Base-by-base conservation (phyloP, 2,329 filamentous ascomycete species). In the Malbranchea zuffiana region DNA sequence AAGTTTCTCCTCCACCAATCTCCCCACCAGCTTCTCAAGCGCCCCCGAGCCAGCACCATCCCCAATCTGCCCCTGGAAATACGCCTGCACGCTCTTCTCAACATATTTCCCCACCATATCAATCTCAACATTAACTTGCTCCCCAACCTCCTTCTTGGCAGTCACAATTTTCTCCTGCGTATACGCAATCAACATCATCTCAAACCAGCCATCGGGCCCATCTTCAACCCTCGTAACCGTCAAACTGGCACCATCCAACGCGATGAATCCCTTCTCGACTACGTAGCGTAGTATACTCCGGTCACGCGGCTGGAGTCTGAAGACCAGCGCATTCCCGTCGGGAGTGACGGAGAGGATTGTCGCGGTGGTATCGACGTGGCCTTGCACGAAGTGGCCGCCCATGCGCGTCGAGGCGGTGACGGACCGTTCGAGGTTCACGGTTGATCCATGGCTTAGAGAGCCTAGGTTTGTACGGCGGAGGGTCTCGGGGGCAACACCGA, bases 341-440 rank as follows among this genome's bases (percentile, higher is more conserved):
- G 79, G 77, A 12, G 72, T 78, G 23, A 82, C 73, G 28, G 74
- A 72, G 25, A 79, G 55, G 43, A 98, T 82, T 28, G 72, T 74
- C 0, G 88, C 90, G 25, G 80, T 77, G 7, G 85, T 88, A 61
- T 98, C 92, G 43, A 98, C 88, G 60, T 98, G 90, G 26, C 90
- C 90, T 64, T 98, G 92, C 20, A 96, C 88, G 53, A 96, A 94
- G 65, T 98, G 90, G 0, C 90, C 90, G 31, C 92, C 90, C 85
- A 98, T 96, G 38, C 90, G 83, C 30, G 88, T 95, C 51, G 82
- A 75, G 3, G 86, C 85, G 12, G 82, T 80, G 37, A 98, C 87
- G 3, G 90, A 88, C 11, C 90, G 79, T 68, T 98, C 90, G 36
- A 98, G 79, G 61, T 98, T 98, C 47, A 96, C 87, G 15, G 66